Evolutionary conservation across 1,139 yeast species (phyloP).

Genomic region (Barnettozyma hawaiiensis): DNA sequence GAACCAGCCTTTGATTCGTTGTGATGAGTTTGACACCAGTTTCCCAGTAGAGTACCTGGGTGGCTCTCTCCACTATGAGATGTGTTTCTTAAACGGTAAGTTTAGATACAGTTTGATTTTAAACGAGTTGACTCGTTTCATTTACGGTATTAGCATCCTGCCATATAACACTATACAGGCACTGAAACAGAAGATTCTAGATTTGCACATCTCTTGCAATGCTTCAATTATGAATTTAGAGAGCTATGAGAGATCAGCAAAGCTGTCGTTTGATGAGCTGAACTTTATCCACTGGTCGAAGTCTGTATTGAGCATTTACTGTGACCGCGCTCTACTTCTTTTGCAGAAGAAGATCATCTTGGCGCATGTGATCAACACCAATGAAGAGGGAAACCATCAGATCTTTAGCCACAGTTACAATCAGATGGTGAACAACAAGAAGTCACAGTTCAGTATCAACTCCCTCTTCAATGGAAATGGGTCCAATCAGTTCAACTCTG

Average conservation of each 20-base stretch:
- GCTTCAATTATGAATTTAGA: conserved; percentile 35
- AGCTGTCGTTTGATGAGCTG: conserved; percentile 36
- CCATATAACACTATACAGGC: conserved; percentile 36
- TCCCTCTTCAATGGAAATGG: conserved; percentile 7
- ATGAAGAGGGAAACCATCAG: conserved; percentile 23
- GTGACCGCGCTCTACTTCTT: conserved; percentile 51
- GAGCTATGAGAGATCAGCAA: conserved; percentile 20
- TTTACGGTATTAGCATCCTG: conserved; percentile 23
- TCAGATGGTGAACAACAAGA: conserved; percentile 25
- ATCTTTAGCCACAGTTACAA: conserved; percentile 24
- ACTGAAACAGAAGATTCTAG: conserved; percentile 43
- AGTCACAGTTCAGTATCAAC: conserved; percentile 22
- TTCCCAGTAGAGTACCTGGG: conserved; percentile 42
- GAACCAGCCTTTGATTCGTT: conserved; percentile 49
- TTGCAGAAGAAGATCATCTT: conserved; percentile 45
- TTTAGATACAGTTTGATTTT: conserved; percentile 47
- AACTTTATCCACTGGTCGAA: conserved; percentile 44
- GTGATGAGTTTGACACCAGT: conserved; percentile 51
- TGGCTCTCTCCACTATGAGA: conserved; percentile 18
- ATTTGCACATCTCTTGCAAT: conserved; percentile 45
- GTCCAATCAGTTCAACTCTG: conserved; percentile 3
- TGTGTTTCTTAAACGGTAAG: conserved; percentile 46
- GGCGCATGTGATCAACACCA: conserved; percentile 24
- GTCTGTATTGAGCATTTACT: conserved; percentile 45
- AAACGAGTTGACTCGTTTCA: conserved; percentile 38